Evolutionary conservation across 2,329 filamentous ascomycete genomes (phyloP).

Genomic region (Exophiala dermatitidis): DNA sequence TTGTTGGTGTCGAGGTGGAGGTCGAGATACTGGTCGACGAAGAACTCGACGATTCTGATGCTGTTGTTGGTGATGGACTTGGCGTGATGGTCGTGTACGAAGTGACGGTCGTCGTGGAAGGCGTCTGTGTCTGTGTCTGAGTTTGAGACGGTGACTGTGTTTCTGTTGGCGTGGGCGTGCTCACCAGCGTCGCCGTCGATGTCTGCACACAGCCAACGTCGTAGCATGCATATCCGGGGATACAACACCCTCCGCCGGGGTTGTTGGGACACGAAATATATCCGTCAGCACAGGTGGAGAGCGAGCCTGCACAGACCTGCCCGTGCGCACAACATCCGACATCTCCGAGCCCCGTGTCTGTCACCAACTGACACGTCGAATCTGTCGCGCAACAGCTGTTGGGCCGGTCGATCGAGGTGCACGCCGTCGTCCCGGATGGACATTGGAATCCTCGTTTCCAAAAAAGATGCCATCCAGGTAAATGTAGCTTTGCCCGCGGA

Average conservation of each 20-base stretch:
- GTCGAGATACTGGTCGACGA: conserved; percentile 34
- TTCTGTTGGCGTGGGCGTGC: neutral
- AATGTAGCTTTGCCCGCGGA: conserved; percentile 1
- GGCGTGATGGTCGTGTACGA: conserved; percentile 24
- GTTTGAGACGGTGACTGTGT: too few relatives aligned
- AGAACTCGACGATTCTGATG: neutral
- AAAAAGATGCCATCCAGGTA: conserved; percentile 17
- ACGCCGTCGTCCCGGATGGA: conserved; percentile 48
- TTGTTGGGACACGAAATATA: conserved; percentile 50
- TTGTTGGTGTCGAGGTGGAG: conserved; percentile 24
- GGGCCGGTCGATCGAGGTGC: conserved; percentile 48
- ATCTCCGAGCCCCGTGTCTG: conserved; percentile 47
- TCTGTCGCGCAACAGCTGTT: conserved; percentile 52
- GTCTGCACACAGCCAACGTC: conserved; percentile 46
- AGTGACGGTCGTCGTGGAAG: conserved; percentile 23
- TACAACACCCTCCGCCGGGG: conserved; percentile 54
- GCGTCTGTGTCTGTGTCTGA: neutral
- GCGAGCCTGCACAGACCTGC: conserved; percentile 44
- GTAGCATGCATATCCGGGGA: conserved; percentile 53
- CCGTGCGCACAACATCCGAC: conserved; percentile 56
- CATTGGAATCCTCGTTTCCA: conserved; percentile 49
- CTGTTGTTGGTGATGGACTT: conserved; percentile 15
- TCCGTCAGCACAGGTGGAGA: conserved; percentile 46
- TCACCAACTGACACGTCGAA: conserved; percentile 48
- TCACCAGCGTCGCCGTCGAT: conserved; percentile 26